Conservation (phyloP, 768 basidiomycete genomes). For the Leccinum longicurvipes region DNA sequence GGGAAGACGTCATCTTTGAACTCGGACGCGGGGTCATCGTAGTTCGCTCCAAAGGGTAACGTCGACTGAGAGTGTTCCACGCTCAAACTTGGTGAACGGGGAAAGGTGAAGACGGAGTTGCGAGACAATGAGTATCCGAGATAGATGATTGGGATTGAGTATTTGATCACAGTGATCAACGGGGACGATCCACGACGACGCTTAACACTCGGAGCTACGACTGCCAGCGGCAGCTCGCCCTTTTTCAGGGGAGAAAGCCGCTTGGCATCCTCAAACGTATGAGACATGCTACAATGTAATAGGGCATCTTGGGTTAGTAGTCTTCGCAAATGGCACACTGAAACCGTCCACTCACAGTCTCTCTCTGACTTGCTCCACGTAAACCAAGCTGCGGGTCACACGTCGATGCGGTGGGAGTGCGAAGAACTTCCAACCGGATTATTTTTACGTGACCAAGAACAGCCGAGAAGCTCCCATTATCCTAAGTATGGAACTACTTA, state of each 20-base stretch:
- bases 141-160: conserved; percentile 16
- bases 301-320: background rate
- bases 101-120: background rate
- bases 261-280: background rate
- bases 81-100: background rate
- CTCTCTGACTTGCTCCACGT: background rate
- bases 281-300: conserved; percentile 6
- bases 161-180: conserved; percentile 17
- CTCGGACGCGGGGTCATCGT: conserved; percentile 37
- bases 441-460: background rate
- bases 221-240: conserved; percentile 18
- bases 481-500: too few relatives aligned
- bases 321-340: background rate
- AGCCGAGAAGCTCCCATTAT: background rate
- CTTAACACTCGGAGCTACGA: background rate
- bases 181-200: background rate
- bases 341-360: background rate
- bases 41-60: conserved; percentile 4
- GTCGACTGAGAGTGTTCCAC: conserved; percentile 1
- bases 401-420: background rate
- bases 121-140: conserved; percentile 19
- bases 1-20: conserved; percentile 62
- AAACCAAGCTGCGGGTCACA: background rate
- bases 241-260: conserved; percentile 14
- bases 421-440: background rate